Evolutionary conservation across 1,284 basidiomycete species (phyloP).

Genomic region (Blastosporella zonata): DNA sequence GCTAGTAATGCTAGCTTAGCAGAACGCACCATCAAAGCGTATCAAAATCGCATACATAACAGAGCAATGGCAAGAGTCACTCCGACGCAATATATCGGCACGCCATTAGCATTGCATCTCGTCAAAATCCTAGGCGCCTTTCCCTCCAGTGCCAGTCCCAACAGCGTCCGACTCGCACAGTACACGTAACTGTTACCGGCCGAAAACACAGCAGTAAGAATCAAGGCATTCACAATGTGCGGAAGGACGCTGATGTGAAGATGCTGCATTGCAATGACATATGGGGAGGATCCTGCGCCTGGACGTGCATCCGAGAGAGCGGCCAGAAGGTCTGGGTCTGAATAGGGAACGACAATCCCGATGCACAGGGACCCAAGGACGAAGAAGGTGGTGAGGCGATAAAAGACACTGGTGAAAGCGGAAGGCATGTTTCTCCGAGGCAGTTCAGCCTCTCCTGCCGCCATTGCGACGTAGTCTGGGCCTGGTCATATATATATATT

Average conservation of each 20-base stretch:
- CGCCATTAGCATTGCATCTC: slow-evolving; percentile 57
- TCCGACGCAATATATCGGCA: slow-evolving; percentile 54
- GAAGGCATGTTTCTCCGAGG: slow-evolving; percentile 40
- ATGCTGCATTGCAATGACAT: slow-evolving; percentile 71
- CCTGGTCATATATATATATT: slow-evolving; percentile 23
- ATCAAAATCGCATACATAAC: slow-evolving; percentile 31
- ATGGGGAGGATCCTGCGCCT: slow-evolving; percentile 60
- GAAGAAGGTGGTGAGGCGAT: slow-evolving; percentile 50
- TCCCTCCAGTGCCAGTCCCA: slow-evolving; percentile 68
- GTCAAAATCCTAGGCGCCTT: slow-evolving; percentile 53
- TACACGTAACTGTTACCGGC: slow-evolving; percentile 78
- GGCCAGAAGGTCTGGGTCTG: slow-evolving; percentile 49
- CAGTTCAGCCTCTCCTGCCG: slow-evolving; percentile 43
- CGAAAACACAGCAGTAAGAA: slow-evolving; percentile 68
- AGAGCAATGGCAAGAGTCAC: slow-evolving; percentile 38
- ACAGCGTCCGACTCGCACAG: slow-evolving; percentile 71
- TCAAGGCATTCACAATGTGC: slow-evolving; percentile 63
- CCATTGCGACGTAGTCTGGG: slow-evolving; percentile 48
- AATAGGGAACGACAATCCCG: slow-evolving; percentile 68
- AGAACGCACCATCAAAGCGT: neutral
- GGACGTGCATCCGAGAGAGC: slow-evolving; percentile 44
- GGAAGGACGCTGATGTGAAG: slow-evolving; percentile 61
- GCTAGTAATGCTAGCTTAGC: slow-evolving; percentile 24
- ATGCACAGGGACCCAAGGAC: slow-evolving; percentile 55
- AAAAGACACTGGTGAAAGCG: slow-evolving; percentile 44